Conservation (phyloP, 345 rosid species). For the Aegle marmelos region DNA sequence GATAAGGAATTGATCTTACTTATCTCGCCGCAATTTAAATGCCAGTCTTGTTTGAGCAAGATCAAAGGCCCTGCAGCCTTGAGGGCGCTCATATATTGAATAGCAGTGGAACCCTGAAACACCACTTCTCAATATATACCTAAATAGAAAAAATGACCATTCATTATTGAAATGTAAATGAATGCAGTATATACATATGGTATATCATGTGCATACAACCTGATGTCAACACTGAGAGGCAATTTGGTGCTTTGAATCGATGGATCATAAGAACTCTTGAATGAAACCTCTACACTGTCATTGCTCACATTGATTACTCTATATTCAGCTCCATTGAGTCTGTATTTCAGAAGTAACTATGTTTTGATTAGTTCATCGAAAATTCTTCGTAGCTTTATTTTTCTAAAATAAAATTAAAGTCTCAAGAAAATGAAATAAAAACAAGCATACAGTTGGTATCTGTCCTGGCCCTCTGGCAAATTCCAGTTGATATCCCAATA, state of each 20-base stretch:
- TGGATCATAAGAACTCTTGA: conserved; percentile 28
- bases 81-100: conserved; percentile 30
- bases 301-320: conserved; percentile 17
- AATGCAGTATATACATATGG: not conserved
- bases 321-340: conserved; percentile 31
- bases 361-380: not conserved
- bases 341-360: not conserved
- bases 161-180: not conserved
- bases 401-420: not conserved
- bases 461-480: conserved; percentile 24
- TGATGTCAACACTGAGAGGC: conserved; percentile 37
- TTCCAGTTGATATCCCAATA: conserved; percentile 43
- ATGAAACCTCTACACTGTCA: conserved; percentile 35
- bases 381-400: not conserved
- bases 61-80: conserved; percentile 29
- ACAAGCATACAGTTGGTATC: conserved; percentile 25
- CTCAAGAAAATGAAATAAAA: not conserved
- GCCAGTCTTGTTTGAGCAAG: conserved; percentile 39
- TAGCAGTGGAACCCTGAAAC: conserved; percentile 40
- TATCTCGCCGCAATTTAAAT: conserved; percentile 30
- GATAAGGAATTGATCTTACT: conserved; percentile 9
- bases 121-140: conserved; percentile 35
- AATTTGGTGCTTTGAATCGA: conserved; percentile 14
- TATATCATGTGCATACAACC: conserved; percentile 2
- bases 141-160: conserved; percentile 3